Percentiles rank a stretch among this genome's conserved stretches.
phyloP scores from a whole-genome alignment of 2,329 filamentous ascomycete species.

The Seiridium cupressi region DNA sequence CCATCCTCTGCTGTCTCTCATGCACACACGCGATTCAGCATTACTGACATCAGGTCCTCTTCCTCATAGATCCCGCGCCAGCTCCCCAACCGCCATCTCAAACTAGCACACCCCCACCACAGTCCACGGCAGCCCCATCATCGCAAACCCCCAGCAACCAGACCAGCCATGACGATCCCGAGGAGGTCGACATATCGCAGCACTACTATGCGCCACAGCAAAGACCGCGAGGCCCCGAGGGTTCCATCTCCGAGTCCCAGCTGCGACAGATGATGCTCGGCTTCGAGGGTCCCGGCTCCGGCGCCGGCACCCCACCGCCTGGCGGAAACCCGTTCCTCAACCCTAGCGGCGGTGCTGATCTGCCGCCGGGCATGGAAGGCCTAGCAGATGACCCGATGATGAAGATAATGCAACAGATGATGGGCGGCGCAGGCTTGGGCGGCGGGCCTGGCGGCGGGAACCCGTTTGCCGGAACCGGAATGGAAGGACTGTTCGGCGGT shows the following conservation, averaged over 20 bases:
- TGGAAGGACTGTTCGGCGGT: conserved; percentile 24
- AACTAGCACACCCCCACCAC: conserved; percentile 4
- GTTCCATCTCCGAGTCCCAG: conserved; percentile 52
- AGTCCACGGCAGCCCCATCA: conserved; percentile 12
- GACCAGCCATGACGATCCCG: conserved; percentile 58
- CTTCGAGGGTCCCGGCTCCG: conserved; percentile 39
- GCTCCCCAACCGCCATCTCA: not conserved
- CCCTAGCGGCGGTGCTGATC: conserved; percentile 13
- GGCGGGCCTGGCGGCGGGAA: conserved; percentile 33
- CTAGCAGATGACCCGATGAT: conserved; percentile 63
- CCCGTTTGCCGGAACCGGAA: conserved; percentile 28
- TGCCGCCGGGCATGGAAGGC: conserved; percentile 29
- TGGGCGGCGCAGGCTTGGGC: conserved; percentile 41
- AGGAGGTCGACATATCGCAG: conserved; percentile 76
- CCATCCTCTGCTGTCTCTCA: not conserved
- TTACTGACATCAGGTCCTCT: not conserved
- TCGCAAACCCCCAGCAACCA: conserved; percentile 26
- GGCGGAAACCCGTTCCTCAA: conserved; percentile 19
- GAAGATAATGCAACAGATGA: conserved; percentile 74
- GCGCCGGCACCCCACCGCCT: conserved; percentile 10
- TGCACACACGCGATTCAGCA: no score
- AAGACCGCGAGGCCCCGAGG: conserved; percentile 19
- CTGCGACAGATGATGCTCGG: conserved; percentile 65
- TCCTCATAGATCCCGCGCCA: conserved; percentile 6
- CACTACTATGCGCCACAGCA: conserved; percentile 62